phyloP scores from a whole-genome alignment of 2,329 filamentous ascomycete species.

The Penicillium crustosum region DNA sequence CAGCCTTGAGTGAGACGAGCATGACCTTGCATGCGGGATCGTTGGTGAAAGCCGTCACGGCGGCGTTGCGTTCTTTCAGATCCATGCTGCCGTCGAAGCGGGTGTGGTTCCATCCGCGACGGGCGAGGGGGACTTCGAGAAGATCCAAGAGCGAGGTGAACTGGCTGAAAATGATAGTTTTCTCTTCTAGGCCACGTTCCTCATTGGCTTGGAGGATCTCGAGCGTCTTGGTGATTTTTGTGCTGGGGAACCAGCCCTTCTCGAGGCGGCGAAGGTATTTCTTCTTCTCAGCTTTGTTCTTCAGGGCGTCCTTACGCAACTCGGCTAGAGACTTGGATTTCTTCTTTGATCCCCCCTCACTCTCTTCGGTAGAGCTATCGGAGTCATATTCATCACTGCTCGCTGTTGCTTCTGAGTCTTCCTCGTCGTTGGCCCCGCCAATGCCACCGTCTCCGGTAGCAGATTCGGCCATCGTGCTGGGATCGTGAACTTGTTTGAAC shows the following conservation, averaged over 20 bases:
- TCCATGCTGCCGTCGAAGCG: conserved; percentile 79
- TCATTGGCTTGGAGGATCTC: conserved; percentile 60
- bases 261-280: conserved; percentile 69
- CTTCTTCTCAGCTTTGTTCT: conserved; percentile 63
- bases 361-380: conserved; percentile 36
- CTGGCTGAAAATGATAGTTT: conserved; percentile 79
- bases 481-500: conserved; percentile 72
- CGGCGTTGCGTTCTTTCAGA: conserved; percentile 62
- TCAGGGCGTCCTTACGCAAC: conserved; percentile 65
- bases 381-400: conserved; percentile 26
- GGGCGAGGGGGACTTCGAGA: conserved; percentile 68
- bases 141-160: conserved; percentile 78
- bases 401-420: conserved; percentile 34
- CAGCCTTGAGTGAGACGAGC: conserved; percentile 75
- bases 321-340: conserved; percentile 60
- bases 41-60: conserved; percentile 67
- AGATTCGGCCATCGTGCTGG: conserved; percentile 42
- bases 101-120: conserved; percentile 58
- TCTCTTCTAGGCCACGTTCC: conserved; percentile 58
- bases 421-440: conserved; percentile 36
- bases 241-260: conserved; percentile 69
- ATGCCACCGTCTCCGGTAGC: conserved; percentile 36
- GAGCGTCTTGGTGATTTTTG: conserved; percentile 70
- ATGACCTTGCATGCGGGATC: conserved; percentile 64
- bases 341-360: conserved; percentile 33